Percentiles rank a stretch among this genome's conserved stretches.
Evolutionary conservation across 129 eudicot species (phyloP).

Genomic region (Flaveria robusta): DNA sequence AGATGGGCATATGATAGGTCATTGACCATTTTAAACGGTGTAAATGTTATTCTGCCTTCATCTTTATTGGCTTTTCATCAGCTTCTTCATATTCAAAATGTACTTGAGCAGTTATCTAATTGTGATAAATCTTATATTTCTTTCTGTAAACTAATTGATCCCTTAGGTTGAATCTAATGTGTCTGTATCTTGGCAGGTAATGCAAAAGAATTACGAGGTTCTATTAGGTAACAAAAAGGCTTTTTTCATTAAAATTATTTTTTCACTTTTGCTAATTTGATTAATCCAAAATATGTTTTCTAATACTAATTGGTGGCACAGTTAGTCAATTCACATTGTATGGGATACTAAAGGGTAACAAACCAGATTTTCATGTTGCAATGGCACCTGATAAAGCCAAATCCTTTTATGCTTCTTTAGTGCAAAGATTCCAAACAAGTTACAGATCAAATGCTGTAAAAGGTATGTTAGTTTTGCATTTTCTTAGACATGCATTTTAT

Average conservation of each 20-base stretch:
- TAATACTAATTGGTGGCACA: constrained; percentile 40
- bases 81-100: not conserved
- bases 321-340: constrained; percentile 95
- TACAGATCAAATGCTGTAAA: constrained; percentile 67
- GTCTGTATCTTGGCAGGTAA: constrained; percentile 63
- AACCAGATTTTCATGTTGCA: constrained; percentile 98
- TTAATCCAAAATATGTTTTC: not conserved
- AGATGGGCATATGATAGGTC: not conserved
- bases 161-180: not conserved
- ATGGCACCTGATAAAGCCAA: constrained; percentile 85
- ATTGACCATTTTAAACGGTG: not conserved
- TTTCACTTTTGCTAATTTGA: not conserved
- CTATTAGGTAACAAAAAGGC: constrained; percentile 59
- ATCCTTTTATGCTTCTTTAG: constrained; percentile 78
- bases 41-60: not conserved
- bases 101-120: not conserved
- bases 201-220: constrained; percentile 79
- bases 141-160: not conserved
- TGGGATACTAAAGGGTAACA: constrained; percentile 93
- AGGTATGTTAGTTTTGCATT: constrained; percentile 47
- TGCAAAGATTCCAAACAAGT: constrained; percentile 69
- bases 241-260: not conserved
- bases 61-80: not conserved
- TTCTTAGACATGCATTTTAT: not conserved
- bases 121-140: not conserved